A percentile compares a stretch with the other conserved stretches of the same genome.
phyloP scores from a whole-genome alignment of 1,284 basidiomycete species.

The Fomitiporia mediterranea region DNA sequence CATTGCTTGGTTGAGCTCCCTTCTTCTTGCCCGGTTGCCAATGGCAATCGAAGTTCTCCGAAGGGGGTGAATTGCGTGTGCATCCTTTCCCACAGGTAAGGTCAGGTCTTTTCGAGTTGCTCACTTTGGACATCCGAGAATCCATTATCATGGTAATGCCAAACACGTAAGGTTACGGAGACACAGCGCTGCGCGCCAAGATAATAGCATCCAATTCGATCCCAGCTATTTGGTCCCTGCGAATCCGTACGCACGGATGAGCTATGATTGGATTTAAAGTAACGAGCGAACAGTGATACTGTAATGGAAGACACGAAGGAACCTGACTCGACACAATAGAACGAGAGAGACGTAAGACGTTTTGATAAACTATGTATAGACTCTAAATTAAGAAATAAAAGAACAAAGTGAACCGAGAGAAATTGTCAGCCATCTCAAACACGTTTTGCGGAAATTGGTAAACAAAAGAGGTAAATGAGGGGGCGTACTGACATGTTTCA shows the following conservation, averaged over 20 bases:
- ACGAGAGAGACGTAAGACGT: no score
- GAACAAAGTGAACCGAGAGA: no score
- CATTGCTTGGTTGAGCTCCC: no score
- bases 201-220: not conserved
- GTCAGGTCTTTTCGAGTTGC: not conserved
- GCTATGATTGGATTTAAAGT: conserved; percentile 2
- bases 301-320: conserved; percentile 1
- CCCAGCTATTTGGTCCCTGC: not conserved
- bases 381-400: no score
- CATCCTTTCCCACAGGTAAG: not conserved
- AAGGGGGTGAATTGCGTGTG: not conserved
- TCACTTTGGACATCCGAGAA: not conserved
- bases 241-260: not conserved
- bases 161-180: no score
- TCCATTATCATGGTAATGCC: conserved; percentile 1
- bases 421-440: no score
- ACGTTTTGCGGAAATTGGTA: no score
- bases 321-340: no score
- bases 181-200: not conserved
- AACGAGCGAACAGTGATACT: not conserved
- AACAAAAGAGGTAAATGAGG: no score
- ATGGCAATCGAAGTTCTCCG: conserved; percentile 11
- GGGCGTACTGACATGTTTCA: conserved; percentile 11
- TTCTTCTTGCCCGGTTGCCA: no score
- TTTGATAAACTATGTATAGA: conserved; percentile 4